phyloP scores from a whole-genome alignment of 2,329 filamentous ascomycete species.

The Epicoccum nigrum region DNA sequence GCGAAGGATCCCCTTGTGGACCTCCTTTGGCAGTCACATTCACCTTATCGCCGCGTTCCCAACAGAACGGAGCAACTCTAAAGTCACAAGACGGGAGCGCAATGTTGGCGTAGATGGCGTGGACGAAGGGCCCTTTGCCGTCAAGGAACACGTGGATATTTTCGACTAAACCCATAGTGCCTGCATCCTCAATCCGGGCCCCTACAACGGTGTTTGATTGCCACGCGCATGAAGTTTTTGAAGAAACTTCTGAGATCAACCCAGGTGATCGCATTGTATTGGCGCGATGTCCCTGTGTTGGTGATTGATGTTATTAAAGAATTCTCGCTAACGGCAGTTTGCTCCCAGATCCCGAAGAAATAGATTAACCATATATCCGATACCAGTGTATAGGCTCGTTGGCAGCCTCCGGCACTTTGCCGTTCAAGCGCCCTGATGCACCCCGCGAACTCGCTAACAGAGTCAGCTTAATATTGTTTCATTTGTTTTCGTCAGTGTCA shows the following conservation, averaged over 20 bases:
- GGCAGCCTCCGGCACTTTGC: slow-evolving; percentile 11
- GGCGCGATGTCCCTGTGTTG: background rate
- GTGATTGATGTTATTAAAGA: slow-evolving; percentile 2
- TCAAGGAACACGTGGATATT: background rate
- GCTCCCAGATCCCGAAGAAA: slow-evolving; percentile 20
- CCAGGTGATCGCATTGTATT: slow-evolving; percentile 4
- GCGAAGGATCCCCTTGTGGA: background rate
- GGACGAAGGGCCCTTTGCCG: background rate
- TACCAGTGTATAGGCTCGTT: background rate
- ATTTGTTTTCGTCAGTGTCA: slow-evolving; percentile 20
- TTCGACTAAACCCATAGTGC: background rate
- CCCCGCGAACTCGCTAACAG: background rate
- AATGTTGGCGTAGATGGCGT: background rate
- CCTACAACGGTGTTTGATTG: background rate
- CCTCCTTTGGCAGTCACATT: background rate
- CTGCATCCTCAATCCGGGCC: background rate
- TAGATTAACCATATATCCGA: slow-evolving; percentile 26
- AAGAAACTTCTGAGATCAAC: background rate
- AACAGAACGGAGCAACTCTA: background rate
- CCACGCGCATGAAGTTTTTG: background rate
- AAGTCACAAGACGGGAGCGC: background rate
- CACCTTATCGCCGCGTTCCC: background rate
- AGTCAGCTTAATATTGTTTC: slow-evolving; percentile 20
- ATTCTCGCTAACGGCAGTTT: slow-evolving; percentile 28
- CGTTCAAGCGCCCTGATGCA: slow-evolving; percentile 11